Base-by-base conservation (phyloP, 1,284 basidiomycete genomes). In the Malassezia pachydermatis region DNA sequence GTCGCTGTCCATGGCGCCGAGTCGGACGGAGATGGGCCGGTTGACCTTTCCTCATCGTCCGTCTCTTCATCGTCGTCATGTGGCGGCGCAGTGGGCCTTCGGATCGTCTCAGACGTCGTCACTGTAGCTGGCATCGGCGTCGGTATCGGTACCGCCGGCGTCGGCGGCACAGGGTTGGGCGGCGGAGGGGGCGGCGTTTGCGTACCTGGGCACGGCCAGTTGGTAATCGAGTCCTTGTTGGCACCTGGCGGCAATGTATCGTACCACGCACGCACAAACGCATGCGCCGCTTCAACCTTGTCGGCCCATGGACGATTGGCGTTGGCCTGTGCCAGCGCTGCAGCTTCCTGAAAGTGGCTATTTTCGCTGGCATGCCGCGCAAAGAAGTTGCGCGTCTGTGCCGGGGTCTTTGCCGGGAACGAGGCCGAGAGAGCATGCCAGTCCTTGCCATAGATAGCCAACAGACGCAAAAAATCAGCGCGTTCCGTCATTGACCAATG, bases 391-490 rank as follows among this genome's bases (percentile, higher is more conserved):
- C 76, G 77, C 40, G 85, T 83, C 76, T 88, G 86, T 7, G 81
- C 76, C 3, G 80, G 79, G 8, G 84, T 86, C 80, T 88, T 88
- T 65, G 80, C 81, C 7, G 80, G 80, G 74, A 89, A 78, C 6
- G 78, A 78, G 4, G 81, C 77, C 1, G 86, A 80, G 39, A 89
- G 84, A 14, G 79, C 77, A 55, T 81, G 80, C 72, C 84, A 84
- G 62, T 88, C 80, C 57, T 81, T 79, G 32, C 85, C 85, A 66
- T 86, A 77, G 54, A 81, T 76, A 13, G 76, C 74, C 13, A 88
- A 75, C 25, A 86, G 76, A 27, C 77, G 74, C 45, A 83, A 67
- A 69, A 88, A 84, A 57, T 74, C 67, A 57, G 70, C 70, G 50
- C 75, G 73, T 65, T 79, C 76, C 14, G 75, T 73, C 9, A 75